These are phyloP conservation scores for Syzygium oleosum DNA, from an alignment of 345 rosid species.

Conservation along the genomic window DNA sequence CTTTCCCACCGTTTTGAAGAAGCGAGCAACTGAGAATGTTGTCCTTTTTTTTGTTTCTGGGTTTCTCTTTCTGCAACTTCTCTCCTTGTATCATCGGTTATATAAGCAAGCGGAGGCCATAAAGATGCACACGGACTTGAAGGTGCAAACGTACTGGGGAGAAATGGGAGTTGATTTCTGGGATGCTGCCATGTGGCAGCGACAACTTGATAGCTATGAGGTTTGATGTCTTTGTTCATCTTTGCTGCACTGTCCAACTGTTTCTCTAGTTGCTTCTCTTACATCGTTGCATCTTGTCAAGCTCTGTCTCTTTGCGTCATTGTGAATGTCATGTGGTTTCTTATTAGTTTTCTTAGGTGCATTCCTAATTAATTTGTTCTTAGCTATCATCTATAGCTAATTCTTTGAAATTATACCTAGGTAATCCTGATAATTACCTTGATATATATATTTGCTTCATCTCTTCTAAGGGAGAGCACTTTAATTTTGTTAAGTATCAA, in stretches of 20 bases:
- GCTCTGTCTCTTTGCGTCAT: background rate
- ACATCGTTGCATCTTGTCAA: background rate
- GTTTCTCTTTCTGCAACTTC: background rate
- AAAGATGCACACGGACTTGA: slow-evolving; percentile 56
- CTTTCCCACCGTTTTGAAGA: background rate
- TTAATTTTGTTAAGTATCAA: background rate
- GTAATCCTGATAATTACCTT: background rate
- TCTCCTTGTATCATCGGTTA: background rate
- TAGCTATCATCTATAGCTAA: background rate
- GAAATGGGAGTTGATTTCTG: slow-evolving; percentile 76
- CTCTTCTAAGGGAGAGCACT: background rate
- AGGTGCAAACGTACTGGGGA: slow-evolving; percentile 76
- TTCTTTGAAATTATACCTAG: background rate
- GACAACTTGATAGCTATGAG: slow-evolving; percentile 52
- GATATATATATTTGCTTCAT: background rate
- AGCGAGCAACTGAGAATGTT: background rate
- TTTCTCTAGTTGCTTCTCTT: background rate
- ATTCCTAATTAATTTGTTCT: background rate
- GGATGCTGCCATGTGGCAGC: slow-evolving; percentile 47
- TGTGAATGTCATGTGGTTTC: background rate
- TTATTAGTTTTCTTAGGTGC: background rate
- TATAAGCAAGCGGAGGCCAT: slow-evolving; percentile 76
- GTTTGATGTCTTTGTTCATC: slow-evolving; percentile 16
- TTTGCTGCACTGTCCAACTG: background rate
- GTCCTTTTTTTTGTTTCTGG: background rate